Base-by-base conservation (phyloP, 2,329 filamentous ascomycete species). In the Monilinia polystroma region DNA sequence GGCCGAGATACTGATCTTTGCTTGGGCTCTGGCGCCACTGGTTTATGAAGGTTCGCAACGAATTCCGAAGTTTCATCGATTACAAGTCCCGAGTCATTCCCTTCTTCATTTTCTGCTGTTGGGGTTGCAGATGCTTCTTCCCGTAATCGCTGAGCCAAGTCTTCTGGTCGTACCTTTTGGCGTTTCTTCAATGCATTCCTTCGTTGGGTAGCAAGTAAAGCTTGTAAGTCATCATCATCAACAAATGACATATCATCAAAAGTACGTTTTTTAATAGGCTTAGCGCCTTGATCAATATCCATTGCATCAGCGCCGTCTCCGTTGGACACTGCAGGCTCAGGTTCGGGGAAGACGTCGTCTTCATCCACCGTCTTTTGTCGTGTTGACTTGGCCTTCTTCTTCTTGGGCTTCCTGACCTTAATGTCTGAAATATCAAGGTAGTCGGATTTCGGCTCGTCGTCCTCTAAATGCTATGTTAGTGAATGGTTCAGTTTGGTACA, bases 1-100 rank as follows among this genome's bases (percentile, higher is more conserved):
- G 76, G 76, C 41, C 76, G 76, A 10, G 77, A 77, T 29, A 72
- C 75, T 67, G 77, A 75, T 65, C 72, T 76, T 69, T 70, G 58
- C 67, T 75, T 78, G 78, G 83, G 74, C 78, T 90, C 80, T 75
- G 84, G 80, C 14, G 83, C 78, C 2, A 80, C 84, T 18, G 89
- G 86, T 67, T 89, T 90, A 75, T 89, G 90, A 66, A 99, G 79
- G 65, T 92, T 92, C 35, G 93, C 90, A 41, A 99, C 90, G 73
- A 99, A 99, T 73, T 97, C 93, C 0, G 93, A 93, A 0, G 94
- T 97, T 76, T 97, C 95, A 68, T 97, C 94, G 67, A 99, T 93
- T n/a, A 97, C 85, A 1, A 99, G 81, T 1, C 93, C 94, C 52
- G 79, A 71, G 35, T 81, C 80, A 4, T 85, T 81, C 0, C 83